Evolutionary conservation across 192 early-diverging fungal genomes (phyloP), one percentile per base, ranked within the genome.

Genomic region (Mortierella antarctica): DNA sequence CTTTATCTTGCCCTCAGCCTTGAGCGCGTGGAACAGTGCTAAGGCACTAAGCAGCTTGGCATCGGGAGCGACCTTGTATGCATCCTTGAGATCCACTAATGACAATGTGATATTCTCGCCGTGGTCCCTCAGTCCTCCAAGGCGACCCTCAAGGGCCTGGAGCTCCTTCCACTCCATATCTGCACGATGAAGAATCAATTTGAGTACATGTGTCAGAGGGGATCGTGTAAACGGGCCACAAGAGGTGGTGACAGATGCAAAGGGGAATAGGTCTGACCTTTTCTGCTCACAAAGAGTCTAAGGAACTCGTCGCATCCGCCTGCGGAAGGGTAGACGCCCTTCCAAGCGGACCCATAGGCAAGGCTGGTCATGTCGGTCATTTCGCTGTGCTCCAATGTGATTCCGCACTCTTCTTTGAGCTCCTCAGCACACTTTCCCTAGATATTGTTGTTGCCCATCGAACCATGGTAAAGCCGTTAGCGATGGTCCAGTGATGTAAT

Each of bases 301-400:
- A 97, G 58, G 68, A 86, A 89, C 86, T 97, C 95, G 59, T 95
- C 93, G 51, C 90, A 94, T 41, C 93, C 95, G 39, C 95, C 95
- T 1, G 92, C 85, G 23, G 91, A 92, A 12, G 94, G 92, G 58
- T 93, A 94, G 18, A 91, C 73, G 2, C 92, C 90, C 47, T 56
- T 68, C 78, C 76, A 84, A 7, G 73, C 31, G 21, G 74, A 44
- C 9, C 87, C 83, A 70, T 86, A 84, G 0, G 88, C 87, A 17
- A 90, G 65, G 13, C 86, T 66, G 10, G 87, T 92, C 81, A 97
- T 80, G 49, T 93, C 92, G 15, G 91, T 74, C 58, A 97, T 68
- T 5, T 53, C 17, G 18, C 93, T 91, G 12, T 82, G 51, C 1
- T 87, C 87, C 17, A 96, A 86, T 4, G 62, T 62, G 11, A 96